These are phyloP conservation scores for Zasmidium cellare DNA, from an alignment of 2,329 filamentous ascomycete species.

Conservation along the genomic window DNA sequence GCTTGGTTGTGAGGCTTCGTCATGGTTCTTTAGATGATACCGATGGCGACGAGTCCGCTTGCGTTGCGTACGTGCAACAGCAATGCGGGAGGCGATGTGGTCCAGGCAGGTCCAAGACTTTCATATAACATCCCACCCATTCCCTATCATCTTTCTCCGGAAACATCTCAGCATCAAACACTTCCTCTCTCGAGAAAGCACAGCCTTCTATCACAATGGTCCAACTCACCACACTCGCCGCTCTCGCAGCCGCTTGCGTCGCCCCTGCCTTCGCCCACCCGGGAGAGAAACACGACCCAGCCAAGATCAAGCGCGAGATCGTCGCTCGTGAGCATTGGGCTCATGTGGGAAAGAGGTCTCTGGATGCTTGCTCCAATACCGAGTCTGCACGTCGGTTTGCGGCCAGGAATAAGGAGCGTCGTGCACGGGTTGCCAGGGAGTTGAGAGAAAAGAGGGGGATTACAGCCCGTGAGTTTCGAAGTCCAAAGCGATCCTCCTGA, in stretches of 20 bases:
- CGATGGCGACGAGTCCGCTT: not conserved
- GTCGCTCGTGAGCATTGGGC: slow-evolving; percentile 27
- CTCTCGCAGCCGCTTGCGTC: slow-evolving; percentile 18
- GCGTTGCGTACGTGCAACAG: not conserved
- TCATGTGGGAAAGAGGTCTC: slow-evolving; percentile 14
- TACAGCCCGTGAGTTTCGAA: slow-evolving; percentile 2
- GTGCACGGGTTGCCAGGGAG: slow-evolving; percentile 13
- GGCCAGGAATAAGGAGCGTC: slow-evolving; percentile 12
- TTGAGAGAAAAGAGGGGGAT: slow-evolving; percentile 17
- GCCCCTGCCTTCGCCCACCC: slow-evolving; percentile 31
- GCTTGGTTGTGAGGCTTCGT: too few relatives aligned
- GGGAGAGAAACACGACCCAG: slow-evolving; percentile 35
- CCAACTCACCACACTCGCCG: slow-evolving; percentile 16
- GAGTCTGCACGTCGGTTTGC: slow-evolving; percentile 14
- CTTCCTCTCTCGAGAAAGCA: not conserved
- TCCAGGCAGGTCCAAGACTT: not conserved
- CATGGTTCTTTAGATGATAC: not conserved
- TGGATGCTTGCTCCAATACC: slow-evolving; percentile 16
- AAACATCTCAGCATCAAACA: not conserved
- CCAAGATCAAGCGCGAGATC: slow-evolving; percentile 33
- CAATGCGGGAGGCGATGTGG: not conserved
- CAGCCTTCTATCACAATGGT: slow-evolving; percentile 9
- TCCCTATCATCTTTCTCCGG: not conserved
- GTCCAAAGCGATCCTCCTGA: not conserved
- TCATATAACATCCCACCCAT: not conserved